These are phyloP conservation scores for Primulina tabacum DNA, from an alignment of 257 asterid species.

Conservation along the genomic window DNA sequence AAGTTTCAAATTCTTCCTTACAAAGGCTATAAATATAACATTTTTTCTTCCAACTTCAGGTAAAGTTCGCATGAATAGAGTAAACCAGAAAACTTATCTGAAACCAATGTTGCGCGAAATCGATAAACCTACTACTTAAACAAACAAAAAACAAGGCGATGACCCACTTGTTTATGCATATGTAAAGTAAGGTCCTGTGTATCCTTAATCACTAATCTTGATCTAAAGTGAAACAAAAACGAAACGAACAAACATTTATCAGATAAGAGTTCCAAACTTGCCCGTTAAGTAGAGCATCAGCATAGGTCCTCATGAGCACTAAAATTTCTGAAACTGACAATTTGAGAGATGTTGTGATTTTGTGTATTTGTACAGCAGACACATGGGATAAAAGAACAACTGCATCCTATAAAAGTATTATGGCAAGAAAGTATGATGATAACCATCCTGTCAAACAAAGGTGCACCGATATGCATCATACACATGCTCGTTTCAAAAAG, in stretches of 20 bases:
- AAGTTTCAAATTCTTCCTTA: slow-evolving; percentile 23
- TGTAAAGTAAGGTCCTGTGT: background rate
- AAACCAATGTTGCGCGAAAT: slow-evolving; percentile 7
- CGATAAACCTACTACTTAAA: slow-evolving; percentile 10
- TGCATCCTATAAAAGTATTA: too few relatives aligned
- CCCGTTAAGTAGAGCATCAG: background rate
- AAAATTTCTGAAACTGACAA: background rate
- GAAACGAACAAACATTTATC: background rate
- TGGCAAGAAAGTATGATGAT: too few relatives aligned
- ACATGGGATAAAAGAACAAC: too few relatives aligned
- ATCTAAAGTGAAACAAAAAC: slow-evolving; percentile 5
- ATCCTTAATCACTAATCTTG: slow-evolving; percentile 11
- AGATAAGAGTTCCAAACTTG: background rate
- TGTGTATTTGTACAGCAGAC: too few relatives aligned
- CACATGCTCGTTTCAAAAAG: too few relatives aligned
- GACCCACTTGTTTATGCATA: slow-evolving; percentile 5
- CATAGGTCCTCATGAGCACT: background rate
- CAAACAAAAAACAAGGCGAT: background rate
- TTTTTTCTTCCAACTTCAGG: slow-evolving; percentile 19
- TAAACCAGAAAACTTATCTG: slow-evolving; percentile 4
- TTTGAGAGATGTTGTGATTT: background rate
- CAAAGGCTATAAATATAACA: slow-evolving; percentile 7
- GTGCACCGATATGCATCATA: too few relatives aligned
- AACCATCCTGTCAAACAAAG: too few relatives aligned
- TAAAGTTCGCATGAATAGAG: slow-evolving; percentile 2